phyloP scores from a whole-genome alignment of 768 basidiomycete genomes.

The Russula vinacea region DNA sequence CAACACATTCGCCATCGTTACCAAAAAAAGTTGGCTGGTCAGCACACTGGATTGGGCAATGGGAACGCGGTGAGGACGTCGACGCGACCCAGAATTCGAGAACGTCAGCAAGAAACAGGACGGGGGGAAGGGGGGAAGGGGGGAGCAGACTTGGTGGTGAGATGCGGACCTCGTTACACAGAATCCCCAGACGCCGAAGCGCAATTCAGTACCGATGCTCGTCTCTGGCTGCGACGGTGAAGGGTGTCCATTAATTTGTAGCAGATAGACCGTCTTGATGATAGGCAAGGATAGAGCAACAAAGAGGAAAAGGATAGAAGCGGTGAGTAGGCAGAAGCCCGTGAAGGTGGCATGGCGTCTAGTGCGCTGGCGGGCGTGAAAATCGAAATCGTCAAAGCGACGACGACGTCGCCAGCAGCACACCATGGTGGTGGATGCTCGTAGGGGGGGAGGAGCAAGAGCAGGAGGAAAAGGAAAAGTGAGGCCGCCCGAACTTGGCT shows the following conservation, averaged over 20 bases:
- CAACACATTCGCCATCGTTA: slow-evolving; percentile 52
- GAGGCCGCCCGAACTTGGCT: neutral
- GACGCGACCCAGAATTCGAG: neutral
- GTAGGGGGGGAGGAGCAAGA: neutral
- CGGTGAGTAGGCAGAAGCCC: slow-evolving; percentile 49
- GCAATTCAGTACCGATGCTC: slow-evolving; percentile 55
- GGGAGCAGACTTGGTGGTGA: neutral
- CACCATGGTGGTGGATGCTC: neutral
- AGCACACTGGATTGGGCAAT: slow-evolving; percentile 29
- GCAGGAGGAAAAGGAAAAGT: neutral
- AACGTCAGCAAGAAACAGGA: neutral
- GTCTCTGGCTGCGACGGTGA: slow-evolving; percentile 37
- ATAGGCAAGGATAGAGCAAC: slow-evolving; percentile 75
- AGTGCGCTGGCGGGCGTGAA: slow-evolving; percentile 36
- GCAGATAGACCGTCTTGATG: slow-evolving; percentile 63
- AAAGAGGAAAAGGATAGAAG: slow-evolving; percentile 73
- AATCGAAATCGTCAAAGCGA: slow-evolving; percentile 5
- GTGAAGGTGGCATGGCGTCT: slow-evolving; percentile 47
- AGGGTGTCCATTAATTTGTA: slow-evolving; percentile 45
- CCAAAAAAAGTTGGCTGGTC: slow-evolving; percentile 40
- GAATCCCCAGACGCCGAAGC: slow-evolving; percentile 81
- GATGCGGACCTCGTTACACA: slow-evolving; percentile 56
- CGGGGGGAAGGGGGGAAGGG: neutral
- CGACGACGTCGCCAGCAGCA: neutral
- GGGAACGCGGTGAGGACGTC: neutral